phyloP scores from a whole-genome alignment of 495 filamentous ascomycete genomes.

The Aspergillus campestris region DNA sequence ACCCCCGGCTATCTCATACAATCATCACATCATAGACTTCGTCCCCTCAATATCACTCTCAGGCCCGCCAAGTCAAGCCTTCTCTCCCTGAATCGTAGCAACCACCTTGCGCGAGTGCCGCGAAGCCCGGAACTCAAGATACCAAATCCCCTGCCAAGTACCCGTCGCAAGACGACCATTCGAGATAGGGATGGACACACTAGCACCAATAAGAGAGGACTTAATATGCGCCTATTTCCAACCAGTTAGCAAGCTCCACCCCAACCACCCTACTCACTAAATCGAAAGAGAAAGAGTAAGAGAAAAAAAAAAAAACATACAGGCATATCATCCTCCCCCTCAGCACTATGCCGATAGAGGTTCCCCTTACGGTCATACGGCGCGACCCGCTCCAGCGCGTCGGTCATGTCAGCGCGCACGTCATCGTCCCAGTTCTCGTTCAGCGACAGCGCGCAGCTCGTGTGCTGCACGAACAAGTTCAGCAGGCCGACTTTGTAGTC shows the following conservation, averaged over 20 bases:
- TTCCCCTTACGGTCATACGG: conserved; percentile 63
- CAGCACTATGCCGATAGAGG: conserved; percentile 80
- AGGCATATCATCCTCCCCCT: conserved; percentile 89
- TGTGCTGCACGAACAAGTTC: conserved; percentile 87
- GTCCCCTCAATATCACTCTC: conserved; percentile 3
- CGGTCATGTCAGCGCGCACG: conserved; percentile 80
- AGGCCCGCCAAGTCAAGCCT: conserved; percentile 39
- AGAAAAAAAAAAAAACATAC: conserved; percentile 26
- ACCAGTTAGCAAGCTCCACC: conserved; percentile 1
- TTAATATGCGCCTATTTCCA: conserved; percentile 76
- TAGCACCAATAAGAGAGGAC: conserved; percentile 77
- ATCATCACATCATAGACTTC: conserved; percentile 8
- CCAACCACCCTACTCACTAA: conserved; percentile 1
- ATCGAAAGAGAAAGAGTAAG: conserved; percentile 1
- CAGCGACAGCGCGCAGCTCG: conserved; percentile 71
- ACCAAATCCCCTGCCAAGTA: conserved; percentile 84
- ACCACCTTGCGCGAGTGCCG: conserved; percentile 75
- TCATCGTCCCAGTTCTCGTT: conserved; percentile 95
- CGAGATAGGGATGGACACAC: conserved; percentile 79
- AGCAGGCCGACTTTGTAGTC: conserved; percentile 79
- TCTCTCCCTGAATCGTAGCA: conserved; percentile 92
- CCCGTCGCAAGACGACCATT: conserved; percentile 69
- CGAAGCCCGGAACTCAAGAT: conserved; percentile 75
- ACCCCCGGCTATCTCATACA: neutral
- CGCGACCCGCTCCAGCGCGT: conserved; percentile 83